Evolutionary conservation across 2,329 filamentous ascomycete genomes (phyloP), one percentile per base, ranked within the genome.

Genomic region (Chrysosporium keratinophilum): DNA sequence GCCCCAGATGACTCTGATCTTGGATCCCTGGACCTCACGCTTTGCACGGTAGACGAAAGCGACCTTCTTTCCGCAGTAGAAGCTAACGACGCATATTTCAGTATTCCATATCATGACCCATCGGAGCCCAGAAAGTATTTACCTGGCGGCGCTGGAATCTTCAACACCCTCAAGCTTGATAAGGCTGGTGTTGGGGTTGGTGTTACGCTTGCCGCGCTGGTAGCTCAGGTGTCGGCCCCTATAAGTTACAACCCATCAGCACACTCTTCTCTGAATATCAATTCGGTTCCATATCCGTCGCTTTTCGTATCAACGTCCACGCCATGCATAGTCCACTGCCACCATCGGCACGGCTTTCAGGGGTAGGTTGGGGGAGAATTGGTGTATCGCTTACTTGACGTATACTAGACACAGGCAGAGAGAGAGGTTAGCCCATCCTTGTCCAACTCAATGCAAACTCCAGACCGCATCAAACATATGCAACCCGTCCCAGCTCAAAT

Each of bases 91-190:
- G 39, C 49, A 52, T 53, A 15, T 47, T 10, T 50, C 51, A 51
- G 49, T 47, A 44, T 19, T 52, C 34, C 41, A 53, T 45, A 17
- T 34, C 52, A 23, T 40, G 9, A 15, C 37, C 46, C 34, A 78
- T 81, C 65, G 56, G 45, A 10, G 20, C 19, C 12, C 9, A 14
- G 44, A 34, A 2, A n/a, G 48, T 28, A 52, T 55, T 64, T 85
- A 90, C 83, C 84, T 87, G 76, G 93, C 91, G 72, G 85, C 88
- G 69, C 87, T 80, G 70, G 86, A 83, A 80, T 87, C 82, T 69
- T 95, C 89, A 69, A 97, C 93, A 75, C 91, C 91, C 82, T 98
- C 91, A 71, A 98, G 95, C 84, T 96, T 93, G 79, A 98, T 86
- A 77, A 97, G 81, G 74, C 87, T 81, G 68, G 87, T 94, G 78